Base-by-base conservation (phyloP, 176 grass and related monocot genomes). In the Musa schizocarpa region DNA sequence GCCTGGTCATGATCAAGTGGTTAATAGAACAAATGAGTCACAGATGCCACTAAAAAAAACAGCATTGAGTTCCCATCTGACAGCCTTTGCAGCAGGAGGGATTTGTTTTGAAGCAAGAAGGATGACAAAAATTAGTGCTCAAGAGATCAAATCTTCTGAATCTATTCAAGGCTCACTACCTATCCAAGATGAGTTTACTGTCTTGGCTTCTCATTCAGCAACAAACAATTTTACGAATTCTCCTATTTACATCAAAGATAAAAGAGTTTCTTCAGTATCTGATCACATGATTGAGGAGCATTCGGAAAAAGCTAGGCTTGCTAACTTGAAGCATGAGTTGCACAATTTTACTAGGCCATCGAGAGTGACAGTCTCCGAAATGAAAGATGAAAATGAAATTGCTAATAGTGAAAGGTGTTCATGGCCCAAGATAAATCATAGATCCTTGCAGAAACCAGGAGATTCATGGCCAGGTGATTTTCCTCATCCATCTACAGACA, bases 51-150 rank as follows among this genome's bases (percentile, higher is more conserved):
- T 13, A 8, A 8, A 7, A 5, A 54, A 73, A 21, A 17, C 43
- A 1, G 3, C 69, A 55, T 13, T 54, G 19, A 8, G 10, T 73
- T 73, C 71, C 34, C 17, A 71, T 54, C 12, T 55, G 8, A 73
- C 21, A 55, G 71, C 55, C 13, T 73, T 73, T 73, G 50, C 71
- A 26, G 21, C 71, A 54, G n/a, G 25, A 26, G 71, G 24, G 19
- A 6, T 14, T 55, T 9, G 22, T 55, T 54, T 17, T 53, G 57
- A 62, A 17, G 52, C 50, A 13, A 12, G 54, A 25, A 52, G 9
- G 13, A 25, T 24, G 20, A 13, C 52, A 55, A 23, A 54, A 73
- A 55, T 13, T 25, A 54, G 22, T 25, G 21, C 4, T 25, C n/a
- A 23, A 25, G 52, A 54, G 50, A 54, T 16, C 24, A 21, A 73